A percentile compares a stretch with the other conserved stretches of the same genome.
Conservation (phyloP, 1,284 basidiomycete species). For the Thecaphora frezii region DNA sequence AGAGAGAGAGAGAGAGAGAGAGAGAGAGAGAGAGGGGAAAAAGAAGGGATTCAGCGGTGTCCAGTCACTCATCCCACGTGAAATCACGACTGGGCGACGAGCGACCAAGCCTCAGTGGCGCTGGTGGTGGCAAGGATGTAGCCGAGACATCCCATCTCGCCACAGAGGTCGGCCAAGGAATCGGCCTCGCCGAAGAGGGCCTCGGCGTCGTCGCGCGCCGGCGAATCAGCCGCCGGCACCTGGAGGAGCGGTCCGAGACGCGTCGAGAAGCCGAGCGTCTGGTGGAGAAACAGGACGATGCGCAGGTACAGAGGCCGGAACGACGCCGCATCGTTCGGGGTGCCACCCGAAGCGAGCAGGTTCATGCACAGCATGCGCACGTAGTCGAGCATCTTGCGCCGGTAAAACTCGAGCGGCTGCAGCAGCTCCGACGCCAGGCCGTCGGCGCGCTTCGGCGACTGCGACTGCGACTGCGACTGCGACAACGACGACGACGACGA, state of each 20-base stretch:
- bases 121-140: constrained; percentile 18
- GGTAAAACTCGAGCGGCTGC: constrained; percentile 23
- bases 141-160: constrained; percentile 21
- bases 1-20: too few relatives aligned
- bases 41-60: too few relatives aligned
- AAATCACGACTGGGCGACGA: too few relatives aligned
- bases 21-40: too few relatives aligned
- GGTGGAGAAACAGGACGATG: constrained; percentile 20
- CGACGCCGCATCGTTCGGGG: constrained; percentile 3
- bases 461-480: background rate
- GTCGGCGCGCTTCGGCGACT: background rate
- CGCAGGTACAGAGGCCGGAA: constrained; percentile 27
- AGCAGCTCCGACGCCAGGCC: background rate
- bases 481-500: background rate
- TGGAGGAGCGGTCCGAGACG: constrained; percentile 17
- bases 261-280: constrained; percentile 13
- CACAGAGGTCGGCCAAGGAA: constrained; percentile 12
- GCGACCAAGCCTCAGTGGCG: constrained; percentile 13
- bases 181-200: constrained; percentile 20
- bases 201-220: constrained; percentile 5
- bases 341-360: constrained; percentile 22
- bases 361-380: constrained; percentile 31
- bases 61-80: too few relatives aligned
- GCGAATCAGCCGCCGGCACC: constrained; percentile 1
- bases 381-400: constrained; percentile 33